Percentiles rank a stretch among this genome's conserved stretches.
Evolutionary conservation across 805 yeast species (phyloP).

Genomic region (Candida khao-thaluensis): DNA sequence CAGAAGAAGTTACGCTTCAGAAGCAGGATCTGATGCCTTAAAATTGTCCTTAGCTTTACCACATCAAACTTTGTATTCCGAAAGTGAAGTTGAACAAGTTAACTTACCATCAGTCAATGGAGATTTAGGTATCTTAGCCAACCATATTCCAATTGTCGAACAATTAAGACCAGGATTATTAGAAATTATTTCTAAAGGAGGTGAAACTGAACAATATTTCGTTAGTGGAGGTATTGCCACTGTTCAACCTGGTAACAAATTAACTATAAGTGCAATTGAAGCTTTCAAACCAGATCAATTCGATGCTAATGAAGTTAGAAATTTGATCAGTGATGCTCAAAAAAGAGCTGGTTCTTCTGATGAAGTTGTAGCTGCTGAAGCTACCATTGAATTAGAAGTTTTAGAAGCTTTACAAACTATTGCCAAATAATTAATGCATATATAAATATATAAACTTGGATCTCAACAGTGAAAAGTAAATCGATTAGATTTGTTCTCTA

Average conservation of each 20-base stretch:
- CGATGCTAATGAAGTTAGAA: constrained; percentile 73
- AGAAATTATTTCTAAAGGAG: constrained; percentile 78
- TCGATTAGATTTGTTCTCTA: not conserved
- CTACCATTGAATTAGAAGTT: constrained; percentile 92
- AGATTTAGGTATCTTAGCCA: constrained; percentile 93
- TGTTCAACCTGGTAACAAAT: constrained; percentile 89
- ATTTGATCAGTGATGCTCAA: constrained; percentile 88
- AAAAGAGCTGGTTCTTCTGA: constrained; percentile 83
- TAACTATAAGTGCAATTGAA: constrained; percentile 91
- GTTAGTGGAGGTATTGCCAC: constrained; percentile 96
- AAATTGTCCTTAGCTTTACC: constrained; percentile 91
- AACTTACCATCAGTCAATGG: constrained; percentile 95
- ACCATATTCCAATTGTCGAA: constrained; percentile 97
- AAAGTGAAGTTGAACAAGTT: constrained; percentile 66
- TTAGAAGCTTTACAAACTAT: constrained; percentile 88
- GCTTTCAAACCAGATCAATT: constrained; percentile 90
- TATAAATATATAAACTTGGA: constrained; percentile 4
- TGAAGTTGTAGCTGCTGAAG: constrained; percentile 89
- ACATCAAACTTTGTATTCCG: constrained; percentile 65
- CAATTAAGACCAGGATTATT: constrained; percentile 95
- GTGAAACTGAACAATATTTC: constrained; percentile 75
- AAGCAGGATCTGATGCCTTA: constrained; percentile 64
- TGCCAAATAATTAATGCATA: constrained; percentile 35
- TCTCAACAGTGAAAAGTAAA: not conserved
- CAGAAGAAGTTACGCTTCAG: constrained; percentile 90